Evolutionary conservation across 2,329 filamentous ascomycete genomes (phyloP), one percentile per base, ranked within the genome.

Genomic region (Corniculantispora saksenae): DNA sequence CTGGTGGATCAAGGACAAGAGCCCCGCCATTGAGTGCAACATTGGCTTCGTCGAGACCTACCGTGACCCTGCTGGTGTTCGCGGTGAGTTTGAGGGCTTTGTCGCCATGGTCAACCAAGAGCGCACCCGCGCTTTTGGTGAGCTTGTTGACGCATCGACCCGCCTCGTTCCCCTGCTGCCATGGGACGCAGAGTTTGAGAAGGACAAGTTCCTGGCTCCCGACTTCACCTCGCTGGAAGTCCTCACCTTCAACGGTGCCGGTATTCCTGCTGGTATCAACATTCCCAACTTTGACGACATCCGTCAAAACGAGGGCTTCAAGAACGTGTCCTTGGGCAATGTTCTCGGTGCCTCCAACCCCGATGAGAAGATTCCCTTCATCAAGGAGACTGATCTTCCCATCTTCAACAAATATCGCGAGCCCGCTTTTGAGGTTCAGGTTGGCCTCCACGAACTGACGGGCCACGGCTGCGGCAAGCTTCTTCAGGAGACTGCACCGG

Each of bases 201-300:
- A 98, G 79, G 94, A 97, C 81, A 93, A 91, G 73, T 99, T 99
- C 78, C 80, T 97, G 43, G 94, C 92, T 61, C 95, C 95, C 0
- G 95, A 99, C 76, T 99, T 99, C 74, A 98, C 95, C 0, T 95
- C 91, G 12, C 84, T 98, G 1, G 95, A 99, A 76, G 93, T 97
- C 3, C 79, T 97, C 67, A 93, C 91, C 1, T 97, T 97, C 71
- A 78, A 76, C 64, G 86, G 82, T 60, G 89, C 83, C 66, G 89
- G 86, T 64, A 91, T 90, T 63, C 88, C 88, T 12, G 87, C 87
- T 27, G 88, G 89, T 29, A 89, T 89, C 72, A 89, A 90, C 70
- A 88, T 89, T 66, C 86, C 85, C 63, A 90, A 90, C 77, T 91
- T 91, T 71, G 90, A 92, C 70, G 87, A 90, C 67, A 93, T 95